Percentiles rank a stretch among this genome's conserved stretches.
Conservation (phyloP, 176 grass and related monocot genomes). For the Oryza australiensis region DNA sequence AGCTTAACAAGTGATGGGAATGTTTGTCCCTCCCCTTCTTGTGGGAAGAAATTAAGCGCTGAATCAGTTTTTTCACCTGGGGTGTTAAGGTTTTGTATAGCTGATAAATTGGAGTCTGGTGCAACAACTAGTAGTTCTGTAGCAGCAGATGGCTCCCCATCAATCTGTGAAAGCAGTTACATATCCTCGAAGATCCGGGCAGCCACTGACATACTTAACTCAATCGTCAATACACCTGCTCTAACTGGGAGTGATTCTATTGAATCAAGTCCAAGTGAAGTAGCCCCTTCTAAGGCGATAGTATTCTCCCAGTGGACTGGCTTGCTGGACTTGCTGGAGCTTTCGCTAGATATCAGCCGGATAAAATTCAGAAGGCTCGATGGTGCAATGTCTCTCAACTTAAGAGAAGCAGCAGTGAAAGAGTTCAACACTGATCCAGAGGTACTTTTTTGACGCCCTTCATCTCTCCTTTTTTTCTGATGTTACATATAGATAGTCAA, state of each 20-base stretch:
- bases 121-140: slow-evolving; percentile 31
- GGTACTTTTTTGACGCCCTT: slow-evolving; percentile 37
- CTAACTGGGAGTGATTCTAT: slow-evolving; percentile 14
- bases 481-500: neutral
- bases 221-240: slow-evolving; percentile 30
- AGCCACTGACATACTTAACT: slow-evolving; percentile 54
- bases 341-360: slow-evolving; percentile 55
- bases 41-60: slow-evolving; percentile 48
- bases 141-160: slow-evolving; percentile 23
- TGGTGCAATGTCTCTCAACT: slow-evolving; percentile 68
- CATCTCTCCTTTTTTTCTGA: neutral
- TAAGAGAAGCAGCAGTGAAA: slow-evolving; percentile 62
- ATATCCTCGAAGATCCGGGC: slow-evolving; percentile 78
- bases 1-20: slow-evolving; percentile 60
- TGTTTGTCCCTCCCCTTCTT: slow-evolving; percentile 51
- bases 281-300: slow-evolving; percentile 68
- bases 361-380: slow-evolving; percentile 87
- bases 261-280: slow-evolving; percentile 22
- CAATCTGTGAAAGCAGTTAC: slow-evolving; percentile 65
- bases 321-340: slow-evolving; percentile 80
- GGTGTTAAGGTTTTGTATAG: slow-evolving; percentile 53
- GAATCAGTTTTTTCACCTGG: slow-evolving; percentile 64
- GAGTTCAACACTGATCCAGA: slow-evolving; percentile 76
- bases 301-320: slow-evolving; percentile 97
- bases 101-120: slow-evolving; percentile 44